phyloP scores from a whole-genome alignment of 768 basidiomycete genomes.

The Russula virescens region DNA sequence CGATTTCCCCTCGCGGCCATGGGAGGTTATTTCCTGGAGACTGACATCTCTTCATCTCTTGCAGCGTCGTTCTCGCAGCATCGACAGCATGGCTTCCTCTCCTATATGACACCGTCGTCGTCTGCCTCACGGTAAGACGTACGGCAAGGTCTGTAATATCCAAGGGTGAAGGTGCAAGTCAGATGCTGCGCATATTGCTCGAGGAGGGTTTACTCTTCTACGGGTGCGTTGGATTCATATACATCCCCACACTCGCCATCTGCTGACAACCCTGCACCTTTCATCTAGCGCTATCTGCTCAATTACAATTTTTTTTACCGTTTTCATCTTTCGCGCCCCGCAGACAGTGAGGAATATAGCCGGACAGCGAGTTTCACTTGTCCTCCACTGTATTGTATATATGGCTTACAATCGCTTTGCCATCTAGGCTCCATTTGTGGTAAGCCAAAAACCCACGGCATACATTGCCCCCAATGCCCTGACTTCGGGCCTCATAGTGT shows the following conservation, averaged over 20 bases:
- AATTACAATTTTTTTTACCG: constrained; percentile 35
- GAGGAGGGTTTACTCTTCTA: constrained; percentile 16
- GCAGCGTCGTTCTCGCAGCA: constrained; percentile 29
- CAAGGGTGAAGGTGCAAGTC: not conserved
- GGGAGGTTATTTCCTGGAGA: too few species aligned
- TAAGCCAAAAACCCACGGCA: not conserved
- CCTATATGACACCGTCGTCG: constrained; percentile 35
- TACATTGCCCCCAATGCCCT: too few species aligned
- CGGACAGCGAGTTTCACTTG: constrained; percentile 29
- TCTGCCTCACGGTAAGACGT: constrained; percentile 33
- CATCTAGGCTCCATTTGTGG: constrained; percentile 9
- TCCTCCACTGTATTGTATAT: not conserved
- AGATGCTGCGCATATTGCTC: constrained; percentile 13
- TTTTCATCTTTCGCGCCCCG: constrained; percentile 34
- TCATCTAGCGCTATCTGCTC: constrained; percentile 33
- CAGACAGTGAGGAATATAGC: constrained; percentile 34
- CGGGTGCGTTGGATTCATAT: not conserved
- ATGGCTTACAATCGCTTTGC: not conserved
- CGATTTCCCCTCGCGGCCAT: too few species aligned
- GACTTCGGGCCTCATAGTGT: not conserved
- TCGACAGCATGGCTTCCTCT: constrained; percentile 40
- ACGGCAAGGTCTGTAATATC: constrained; percentile 22
- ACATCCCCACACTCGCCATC: not conserved
- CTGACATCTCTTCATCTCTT: too few species aligned
- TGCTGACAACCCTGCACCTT: not conserved